Percentiles rank a stretch among this genome's conserved stretches.
Conservation (phyloP, 768 basidiomycete genomes). For the Pisolithus albus region DNA sequence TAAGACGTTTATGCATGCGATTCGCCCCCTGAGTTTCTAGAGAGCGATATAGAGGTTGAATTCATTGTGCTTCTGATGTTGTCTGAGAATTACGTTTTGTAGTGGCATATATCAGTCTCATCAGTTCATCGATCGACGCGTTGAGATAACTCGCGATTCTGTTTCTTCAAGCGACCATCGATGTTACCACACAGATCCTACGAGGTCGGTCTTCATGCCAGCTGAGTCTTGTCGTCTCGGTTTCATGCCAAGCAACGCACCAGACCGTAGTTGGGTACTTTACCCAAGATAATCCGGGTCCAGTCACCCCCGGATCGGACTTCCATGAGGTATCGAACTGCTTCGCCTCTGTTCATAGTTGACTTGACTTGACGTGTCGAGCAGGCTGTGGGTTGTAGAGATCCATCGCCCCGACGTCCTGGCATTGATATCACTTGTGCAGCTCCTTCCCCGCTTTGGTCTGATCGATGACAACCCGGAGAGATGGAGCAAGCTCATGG, state of each 20-base stretch:
- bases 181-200: background rate
- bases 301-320: background rate
- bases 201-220: background rate
- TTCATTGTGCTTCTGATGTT: background rate
- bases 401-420: background rate
- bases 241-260: background rate
- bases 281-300: constrained; percentile 12
- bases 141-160: background rate
- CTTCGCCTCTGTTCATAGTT: background rate
- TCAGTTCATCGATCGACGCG: too few relatives aligned
- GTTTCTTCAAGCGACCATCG: background rate
- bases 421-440: background rate
- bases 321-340: background rate
- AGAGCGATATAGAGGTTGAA: background rate
- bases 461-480: constrained; percentile 43
- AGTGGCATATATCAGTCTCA: background rate
- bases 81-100: background rate
- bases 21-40: too few relatives aligned
- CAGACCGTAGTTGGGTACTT: constrained; percentile 16
- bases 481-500: constrained; percentile 44
- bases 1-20: too few relatives aligned
- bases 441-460: constrained; percentile 56
- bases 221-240: background rate
- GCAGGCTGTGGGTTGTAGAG: background rate
- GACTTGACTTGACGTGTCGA: too few relatives aligned